Base-by-base conservation (phyloP, 192 early-diverging fungal genomes). In the Cetraspora pellucida region DNA sequence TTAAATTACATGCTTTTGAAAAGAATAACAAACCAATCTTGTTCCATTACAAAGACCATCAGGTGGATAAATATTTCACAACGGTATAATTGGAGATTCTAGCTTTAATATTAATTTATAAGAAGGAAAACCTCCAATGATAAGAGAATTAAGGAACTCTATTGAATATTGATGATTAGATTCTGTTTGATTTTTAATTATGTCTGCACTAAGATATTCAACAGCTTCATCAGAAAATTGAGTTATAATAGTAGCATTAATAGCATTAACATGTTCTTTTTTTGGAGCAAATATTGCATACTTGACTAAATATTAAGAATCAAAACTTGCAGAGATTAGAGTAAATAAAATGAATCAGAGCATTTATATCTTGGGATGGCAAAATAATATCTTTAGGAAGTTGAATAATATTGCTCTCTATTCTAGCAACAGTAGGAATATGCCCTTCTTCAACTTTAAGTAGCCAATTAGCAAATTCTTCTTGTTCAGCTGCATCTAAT, bases 31-130 rank as follows among this genome's bases (percentile, higher is more conserved):
- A 46, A 77, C 68, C 30, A 81, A 47, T 0, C 76, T 25, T 46
- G 77, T 81, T 16, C 82, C 67, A 78, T 81, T 83, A 74, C 79
- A 83, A 0, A 81, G 63, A 21, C 75, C 82, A 1, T 52, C 16
- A 23, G 30, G 66, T 25, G 59, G 71, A 47, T 79, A n/a, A 30
- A 81, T 66, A 63, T 83, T 81, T 0, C 75, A 46, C 1, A 83
- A 11, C 13, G 80, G 75, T 37, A 80, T 78, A 64, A 82, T 71
- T 13, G 76, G 76, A 21, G 67, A 30, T n/a, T 58, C 72, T 21
- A 77, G 13, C 52, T 81, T 81, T 11, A 81, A 45, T 49, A 2
- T 46, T 44, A 81, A 44, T 16, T 55, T 30, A 57, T 78, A 77
- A 21, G 80, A 75, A 58, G 80, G 68, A 13, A 81, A 27, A 6